Evolutionary conservation across 495 filamentous ascomycete genomes (phyloP), one percentile per base, ranked within the genome.

Genomic region (Platismatia glauca): DNA sequence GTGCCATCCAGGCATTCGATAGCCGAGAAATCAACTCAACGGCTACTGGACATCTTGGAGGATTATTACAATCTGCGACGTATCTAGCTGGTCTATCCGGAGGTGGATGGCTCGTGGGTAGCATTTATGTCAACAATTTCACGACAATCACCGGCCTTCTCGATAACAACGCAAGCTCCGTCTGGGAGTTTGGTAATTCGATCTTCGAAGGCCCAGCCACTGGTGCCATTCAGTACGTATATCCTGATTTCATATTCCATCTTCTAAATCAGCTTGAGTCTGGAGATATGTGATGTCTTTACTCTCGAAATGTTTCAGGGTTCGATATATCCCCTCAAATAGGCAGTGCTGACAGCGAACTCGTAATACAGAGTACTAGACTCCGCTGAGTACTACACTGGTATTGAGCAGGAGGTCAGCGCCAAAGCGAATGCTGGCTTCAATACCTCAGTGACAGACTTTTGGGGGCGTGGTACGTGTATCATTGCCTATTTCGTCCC

Each of bases 61-160:
- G 92, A 20, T 73, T 97, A 59, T 76, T 97, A 41, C 93, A 97
- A 77, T 79, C 87, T 1, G 74, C 87, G 4, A 97, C 91, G 0
- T 97, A 97, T 71, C 64, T 97, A 20, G 79, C 90, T 22, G 93
- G 90, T 39, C 78, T 97, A 24, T 92, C 88, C 20, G 93, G 93
- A 38, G 94, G 93, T 58, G 83, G 85, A 16, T 97, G 93, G 93
- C 75, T 97, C 15, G 82, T 96, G 15, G 89, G 89, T 9, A 91
- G 87, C 35, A 81, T 97, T 22, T 94, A 84, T 68, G 78, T 86
- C 63, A 97, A 97, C 76, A 97, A 97, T 74, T 97, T 92, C 76
- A 88, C 86, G 38, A 86, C 84, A 20, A 80, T 97, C 48, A 70
- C 82, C 37, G 71, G 71, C 44, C 81, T 95, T 62, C 82, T 85